Evolutionary conservation across 2,329 filamentous ascomycete genomes (phyloP).

Genomic region (Hymenotorrendiella dingleyae): DNA sequence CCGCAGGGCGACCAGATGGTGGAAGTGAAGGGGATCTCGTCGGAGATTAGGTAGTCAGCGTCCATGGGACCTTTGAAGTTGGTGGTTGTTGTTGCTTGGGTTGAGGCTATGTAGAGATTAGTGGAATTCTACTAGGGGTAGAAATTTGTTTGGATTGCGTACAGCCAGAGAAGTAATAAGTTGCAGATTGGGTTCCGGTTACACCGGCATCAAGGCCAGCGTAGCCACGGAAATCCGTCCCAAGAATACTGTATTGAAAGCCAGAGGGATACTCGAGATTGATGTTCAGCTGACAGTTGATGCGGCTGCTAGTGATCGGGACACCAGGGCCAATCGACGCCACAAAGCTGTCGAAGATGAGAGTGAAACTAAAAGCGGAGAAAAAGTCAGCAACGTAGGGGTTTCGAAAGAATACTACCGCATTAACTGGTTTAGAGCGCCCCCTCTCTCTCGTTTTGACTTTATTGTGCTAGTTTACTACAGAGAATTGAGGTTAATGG

Average conservation of each 20-base stretch:
- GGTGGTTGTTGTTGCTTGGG: constrained; percentile 34
- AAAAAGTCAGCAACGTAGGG: not conserved
- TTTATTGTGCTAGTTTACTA: too few relatives aligned
- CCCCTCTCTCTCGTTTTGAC: too few relatives aligned
- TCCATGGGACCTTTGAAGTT: constrained; percentile 37
- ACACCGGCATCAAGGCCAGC: constrained; percentile 40
- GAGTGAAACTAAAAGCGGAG: constrained; percentile 34
- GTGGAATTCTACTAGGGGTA: too few relatives aligned
- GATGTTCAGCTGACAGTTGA: constrained; percentile 50
- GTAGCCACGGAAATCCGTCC: constrained; percentile 47
- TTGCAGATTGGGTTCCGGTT: constrained; percentile 43
- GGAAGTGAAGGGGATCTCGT: constrained; percentile 39
- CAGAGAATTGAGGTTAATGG: too few relatives aligned
- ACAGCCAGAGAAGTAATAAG: constrained; percentile 48
- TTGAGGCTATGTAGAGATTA: constrained; percentile 21
- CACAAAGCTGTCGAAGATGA: constrained; percentile 47
- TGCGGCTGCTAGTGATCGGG: constrained; percentile 38
- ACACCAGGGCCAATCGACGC: constrained; percentile 42
- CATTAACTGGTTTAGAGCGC: too few relatives aligned
- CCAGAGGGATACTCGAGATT: constrained; percentile 45
- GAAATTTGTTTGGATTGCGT: constrained; percentile 9
- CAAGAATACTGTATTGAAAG: constrained; percentile 47
- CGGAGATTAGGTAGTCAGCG: constrained; percentile 37
- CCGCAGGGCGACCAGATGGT: constrained; percentile 49
- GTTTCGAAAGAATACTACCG: too few relatives aligned